Conservation (phyloP, 192 early-diverging fungal species). For the Helicostylum pulchrum region DNA sequence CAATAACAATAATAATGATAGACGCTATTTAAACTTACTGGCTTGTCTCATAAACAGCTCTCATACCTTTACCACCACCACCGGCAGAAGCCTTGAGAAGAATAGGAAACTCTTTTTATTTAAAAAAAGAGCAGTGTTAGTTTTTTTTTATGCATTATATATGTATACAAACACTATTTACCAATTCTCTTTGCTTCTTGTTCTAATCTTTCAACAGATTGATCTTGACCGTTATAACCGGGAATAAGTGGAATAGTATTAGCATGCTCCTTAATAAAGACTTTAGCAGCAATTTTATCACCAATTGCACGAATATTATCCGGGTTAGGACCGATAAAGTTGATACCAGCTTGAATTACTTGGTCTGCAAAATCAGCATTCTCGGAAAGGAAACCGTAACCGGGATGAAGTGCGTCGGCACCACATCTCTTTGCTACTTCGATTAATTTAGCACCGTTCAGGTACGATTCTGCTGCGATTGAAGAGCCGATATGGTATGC, state of each 20-base stretch:
- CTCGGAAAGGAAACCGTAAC: conserved; percentile 62
- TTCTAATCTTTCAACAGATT: conserved; percentile 47
- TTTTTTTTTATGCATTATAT: background rate
- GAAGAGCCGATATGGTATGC: conserved; percentile 54
- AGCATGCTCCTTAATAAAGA: conserved; percentile 49
- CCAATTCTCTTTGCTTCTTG: conserved; percentile 45
- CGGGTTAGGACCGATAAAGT: conserved; percentile 55
- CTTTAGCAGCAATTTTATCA: conserved; percentile 60
- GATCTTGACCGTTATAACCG: conserved; percentile 63
- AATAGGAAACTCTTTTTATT: conserved; percentile 48
- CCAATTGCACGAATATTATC: conserved; percentile 59
- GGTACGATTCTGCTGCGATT: conserved; percentile 51
- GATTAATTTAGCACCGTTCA: conserved; percentile 51
- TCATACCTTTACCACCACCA: conserved; percentile 68
- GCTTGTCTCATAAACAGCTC: conserved; percentile 45
- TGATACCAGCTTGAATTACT: conserved; percentile 46
- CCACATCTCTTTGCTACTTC: conserved; percentile 44
- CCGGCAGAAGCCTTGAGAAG: conserved; percentile 62
- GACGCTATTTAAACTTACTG: conserved; percentile 26
- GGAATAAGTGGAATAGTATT: conserved; percentile 59
- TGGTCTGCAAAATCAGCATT: conserved; percentile 55
- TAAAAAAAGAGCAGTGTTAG: background rate
- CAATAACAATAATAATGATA: background rate
- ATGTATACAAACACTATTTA: conserved; percentile 1
- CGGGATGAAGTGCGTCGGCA: conserved; percentile 58